These are phyloP conservation scores for Russula abietina DNA, from an alignment of 768 basidiomycete species.

Conservation along the genomic window DNA sequence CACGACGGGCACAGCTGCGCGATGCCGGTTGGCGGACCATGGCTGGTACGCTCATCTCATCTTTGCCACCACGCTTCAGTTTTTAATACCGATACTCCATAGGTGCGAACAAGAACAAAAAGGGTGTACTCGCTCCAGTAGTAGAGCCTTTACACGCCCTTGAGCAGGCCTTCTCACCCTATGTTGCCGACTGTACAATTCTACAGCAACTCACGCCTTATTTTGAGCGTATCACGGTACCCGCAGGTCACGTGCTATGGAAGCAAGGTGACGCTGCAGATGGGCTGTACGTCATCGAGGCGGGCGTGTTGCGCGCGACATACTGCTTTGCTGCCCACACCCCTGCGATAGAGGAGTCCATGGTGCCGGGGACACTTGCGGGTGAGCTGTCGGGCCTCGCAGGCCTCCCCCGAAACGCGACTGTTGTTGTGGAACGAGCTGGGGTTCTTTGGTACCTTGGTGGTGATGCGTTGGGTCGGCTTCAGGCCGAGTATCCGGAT, in stretches of 20 bases:
- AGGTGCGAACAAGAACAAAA: conserved; percentile 18
- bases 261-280: conserved; percentile 67
- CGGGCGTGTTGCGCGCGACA: conserved; percentile 75
- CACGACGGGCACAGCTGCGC: conserved; percentile 22
- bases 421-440: conserved; percentile 72
- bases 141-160: conserved; percentile 60
- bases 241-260: conserved; percentile 65
- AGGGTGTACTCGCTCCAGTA: neutral
- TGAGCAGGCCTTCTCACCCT: conserved; percentile 72
- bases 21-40: conserved; percentile 23
- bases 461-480: conserved; percentile 44
- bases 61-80: neutral
- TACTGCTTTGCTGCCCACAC: conserved; percentile 71
- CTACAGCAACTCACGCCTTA: conserved; percentile 64
- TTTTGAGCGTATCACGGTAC: conserved; percentile 56
- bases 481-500: conserved; percentile 66
- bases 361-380: conserved; percentile 89
- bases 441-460: conserved; percentile 80
- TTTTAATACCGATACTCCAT: neutral
- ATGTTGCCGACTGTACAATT: conserved; percentile 49
- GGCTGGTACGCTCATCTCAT: conserved; percentile 10
- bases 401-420: conserved; percentile 74
- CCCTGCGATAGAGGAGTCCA: conserved; percentile 72
- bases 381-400: conserved; percentile 87
- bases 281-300: conserved; percentile 84